phyloP scores from a whole-genome alignment of 495 filamentous ascomycete species.

The Tetracladium marchalianum region DNA sequence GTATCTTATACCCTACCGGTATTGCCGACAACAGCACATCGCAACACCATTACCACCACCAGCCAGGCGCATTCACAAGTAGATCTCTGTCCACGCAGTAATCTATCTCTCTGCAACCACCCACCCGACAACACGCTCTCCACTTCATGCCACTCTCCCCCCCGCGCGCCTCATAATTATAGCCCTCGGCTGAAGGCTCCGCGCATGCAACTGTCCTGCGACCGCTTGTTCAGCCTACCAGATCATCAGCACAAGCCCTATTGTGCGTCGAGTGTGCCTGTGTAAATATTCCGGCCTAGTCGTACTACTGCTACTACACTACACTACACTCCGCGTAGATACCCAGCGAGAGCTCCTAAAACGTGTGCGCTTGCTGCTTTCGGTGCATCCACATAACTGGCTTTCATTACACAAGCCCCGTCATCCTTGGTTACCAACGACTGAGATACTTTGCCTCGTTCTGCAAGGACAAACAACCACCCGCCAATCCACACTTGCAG shows the following conservation, averaged over 20 bases:
- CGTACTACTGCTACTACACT: no score
- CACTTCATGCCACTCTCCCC: neutral
- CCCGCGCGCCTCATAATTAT: neutral
- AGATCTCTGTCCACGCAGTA: no score
- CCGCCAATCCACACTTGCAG: no score
- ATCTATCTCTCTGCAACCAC: neutral
- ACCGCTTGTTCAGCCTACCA: slow-evolving; percentile 6
- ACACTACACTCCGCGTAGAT: neutral
- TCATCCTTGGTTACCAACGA: no score
- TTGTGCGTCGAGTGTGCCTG: slow-evolving; percentile 1
- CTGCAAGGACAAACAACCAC: no score
- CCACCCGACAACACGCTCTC: neutral
- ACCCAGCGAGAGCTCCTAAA: neutral
- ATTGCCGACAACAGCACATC: neutral
- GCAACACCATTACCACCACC: neutral
- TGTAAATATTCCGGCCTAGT: neutral
- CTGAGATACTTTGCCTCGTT: no score
- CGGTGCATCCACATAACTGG: no score
- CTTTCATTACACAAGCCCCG: no score
- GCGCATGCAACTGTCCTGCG: slow-evolving; percentile 7
- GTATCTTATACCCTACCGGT: no score
- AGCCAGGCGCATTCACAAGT: no score
- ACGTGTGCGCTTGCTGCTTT: no score
- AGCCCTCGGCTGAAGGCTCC: neutral
- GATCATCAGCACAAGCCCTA: slow-evolving; percentile 6